Evolutionary conservation across 495 filamentous ascomycete genomes (phyloP).

Genomic region (Thermochaetoides thermophila): DNA sequence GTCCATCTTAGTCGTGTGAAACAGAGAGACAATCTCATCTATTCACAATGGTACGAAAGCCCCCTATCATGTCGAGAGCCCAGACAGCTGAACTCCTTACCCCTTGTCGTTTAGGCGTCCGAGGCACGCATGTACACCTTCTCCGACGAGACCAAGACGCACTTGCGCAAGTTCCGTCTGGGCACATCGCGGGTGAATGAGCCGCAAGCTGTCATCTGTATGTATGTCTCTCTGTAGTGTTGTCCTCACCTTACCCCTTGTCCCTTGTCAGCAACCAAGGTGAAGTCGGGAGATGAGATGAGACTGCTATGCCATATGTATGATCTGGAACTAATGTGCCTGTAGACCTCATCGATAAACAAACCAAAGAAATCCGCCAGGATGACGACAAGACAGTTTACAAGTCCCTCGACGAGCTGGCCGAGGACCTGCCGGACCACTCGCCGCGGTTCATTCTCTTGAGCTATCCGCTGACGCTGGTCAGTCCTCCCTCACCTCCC

Average conservation of each 20-base stretch:
- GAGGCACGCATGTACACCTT: constrained; percentile 89
- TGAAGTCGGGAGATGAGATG: no score
- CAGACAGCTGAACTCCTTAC: neutral
- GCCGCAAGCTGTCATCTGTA: constrained; percentile 89
- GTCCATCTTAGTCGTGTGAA: no score
- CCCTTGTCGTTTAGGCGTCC: constrained; percentile 37
- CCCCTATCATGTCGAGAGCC: neutral
- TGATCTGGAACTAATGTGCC: no score
- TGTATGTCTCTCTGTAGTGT: constrained; percentile 25
- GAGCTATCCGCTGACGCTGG: constrained; percentile 76
- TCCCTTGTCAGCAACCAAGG: no score
- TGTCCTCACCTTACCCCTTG: no score
- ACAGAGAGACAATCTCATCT: no score
- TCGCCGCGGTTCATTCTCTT: constrained; percentile 78
- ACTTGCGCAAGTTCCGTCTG: constrained; percentile 84
- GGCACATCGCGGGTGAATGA: constrained; percentile 76
- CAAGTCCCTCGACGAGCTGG: constrained; percentile 59
- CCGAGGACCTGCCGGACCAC: constrained; percentile 85
- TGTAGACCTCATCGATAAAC: constrained; percentile 81
- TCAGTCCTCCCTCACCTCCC: constrained; percentile 21
- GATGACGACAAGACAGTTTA: constrained; percentile 60
- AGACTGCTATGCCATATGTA: no score
- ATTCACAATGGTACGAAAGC: constrained; percentile 4
- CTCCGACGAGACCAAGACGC: constrained; percentile 70
- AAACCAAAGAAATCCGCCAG: constrained; percentile 70